Conservation (phyloP, 31 red algal species). For the Bonnemaisonia californica region DNA sequence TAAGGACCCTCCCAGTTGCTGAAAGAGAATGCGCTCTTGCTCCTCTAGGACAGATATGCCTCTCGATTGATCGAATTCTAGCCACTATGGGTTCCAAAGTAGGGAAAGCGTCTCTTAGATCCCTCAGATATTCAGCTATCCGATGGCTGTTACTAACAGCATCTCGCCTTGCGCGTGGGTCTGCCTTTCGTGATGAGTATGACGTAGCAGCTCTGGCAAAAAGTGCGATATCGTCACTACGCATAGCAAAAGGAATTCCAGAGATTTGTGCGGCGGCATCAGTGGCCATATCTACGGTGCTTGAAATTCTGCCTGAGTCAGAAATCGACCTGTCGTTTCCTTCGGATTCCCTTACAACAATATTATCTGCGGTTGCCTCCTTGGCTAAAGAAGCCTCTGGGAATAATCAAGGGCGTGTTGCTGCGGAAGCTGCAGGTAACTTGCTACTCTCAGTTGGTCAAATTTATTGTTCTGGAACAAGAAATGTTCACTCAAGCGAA, state of each 20-base stretch:
- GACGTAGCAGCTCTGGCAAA: slow-evolving; percentile 25
- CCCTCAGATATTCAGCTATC: slow-evolving; percentile 23
- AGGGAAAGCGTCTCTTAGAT: background rate
- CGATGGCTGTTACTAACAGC: slow-evolving; percentile 64
- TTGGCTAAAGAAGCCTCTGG: slow-evolving; percentile 1
- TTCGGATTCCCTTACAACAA: background rate
- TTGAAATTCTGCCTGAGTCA: slow-evolving; percentile 25
- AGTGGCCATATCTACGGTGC: slow-evolving; percentile 50
- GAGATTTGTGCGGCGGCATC: slow-evolving; percentile 32
- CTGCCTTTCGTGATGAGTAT: slow-evolving; percentile 22
- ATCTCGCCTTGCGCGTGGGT: slow-evolving; percentile 34
- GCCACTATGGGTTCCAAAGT: slow-evolving; percentile 7
- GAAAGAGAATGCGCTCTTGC: slow-evolving; percentile 34
- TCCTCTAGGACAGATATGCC: slow-evolving; percentile 59
- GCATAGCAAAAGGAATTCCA: slow-evolving; percentile 12
- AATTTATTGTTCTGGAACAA: slow-evolving; percentile 14
- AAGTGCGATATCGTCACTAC: slow-evolving; percentile 26
- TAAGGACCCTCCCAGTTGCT: background rate
- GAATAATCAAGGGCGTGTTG: background rate
- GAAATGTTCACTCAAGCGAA: background rate
- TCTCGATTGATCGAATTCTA: slow-evolving; percentile 31
- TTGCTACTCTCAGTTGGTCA: slow-evolving; percentile 52
- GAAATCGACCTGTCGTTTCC: slow-evolving; percentile 13
- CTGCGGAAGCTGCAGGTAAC: slow-evolving; percentile 31
- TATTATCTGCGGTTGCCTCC: slow-evolving; percentile 39